A percentile compares a stretch with the other conserved stretches of the same genome.
These are phyloP conservation scores for Gossypium lobatum DNA, from an alignment of 441 rosid species.

Conservation along the genomic window DNA sequence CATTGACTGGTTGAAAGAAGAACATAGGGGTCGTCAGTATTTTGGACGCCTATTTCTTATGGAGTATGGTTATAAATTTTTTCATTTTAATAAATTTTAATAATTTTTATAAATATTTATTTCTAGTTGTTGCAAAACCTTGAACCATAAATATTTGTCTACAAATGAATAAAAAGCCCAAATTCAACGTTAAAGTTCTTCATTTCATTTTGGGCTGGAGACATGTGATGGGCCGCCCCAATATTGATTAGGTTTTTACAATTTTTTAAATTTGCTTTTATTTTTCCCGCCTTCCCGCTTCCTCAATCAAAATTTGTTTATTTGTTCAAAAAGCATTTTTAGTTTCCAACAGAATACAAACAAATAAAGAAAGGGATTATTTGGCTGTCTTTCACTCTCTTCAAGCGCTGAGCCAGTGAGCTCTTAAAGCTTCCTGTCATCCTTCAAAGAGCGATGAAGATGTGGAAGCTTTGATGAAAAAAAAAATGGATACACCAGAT, in stretches of 20 bases:
- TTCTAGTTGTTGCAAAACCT: too few relatives aligned
- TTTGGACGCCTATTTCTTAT: too few relatives aligned
- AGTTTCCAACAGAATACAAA: neutral
- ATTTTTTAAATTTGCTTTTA: neutral
- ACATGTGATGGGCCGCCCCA: neutral
- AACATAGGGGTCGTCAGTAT: too few relatives aligned
- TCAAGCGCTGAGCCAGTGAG: neutral
- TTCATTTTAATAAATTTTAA: too few relatives aligned
- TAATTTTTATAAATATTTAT: too few relatives aligned
- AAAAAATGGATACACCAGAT: conserved; percentile 48
- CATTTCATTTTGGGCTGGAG: neutral
- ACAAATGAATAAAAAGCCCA: neutral
- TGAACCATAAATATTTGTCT: neutral
- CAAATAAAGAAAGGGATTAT: neutral
- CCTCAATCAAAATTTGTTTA: neutral
- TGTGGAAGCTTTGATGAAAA: conserved; percentile 6
- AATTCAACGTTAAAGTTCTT: neutral
- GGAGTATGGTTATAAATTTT: too few relatives aligned
- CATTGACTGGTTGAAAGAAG: too few relatives aligned
- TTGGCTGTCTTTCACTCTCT: neutral
- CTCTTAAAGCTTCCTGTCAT: neutral
- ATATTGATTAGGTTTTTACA: neutral
- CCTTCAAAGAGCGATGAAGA: neutral
- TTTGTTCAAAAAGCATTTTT: neutral
- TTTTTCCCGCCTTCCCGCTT: conserved; percentile 11